Conservation (phyloP, 208 protist species). For the Crithidia fasciculata region DNA sequence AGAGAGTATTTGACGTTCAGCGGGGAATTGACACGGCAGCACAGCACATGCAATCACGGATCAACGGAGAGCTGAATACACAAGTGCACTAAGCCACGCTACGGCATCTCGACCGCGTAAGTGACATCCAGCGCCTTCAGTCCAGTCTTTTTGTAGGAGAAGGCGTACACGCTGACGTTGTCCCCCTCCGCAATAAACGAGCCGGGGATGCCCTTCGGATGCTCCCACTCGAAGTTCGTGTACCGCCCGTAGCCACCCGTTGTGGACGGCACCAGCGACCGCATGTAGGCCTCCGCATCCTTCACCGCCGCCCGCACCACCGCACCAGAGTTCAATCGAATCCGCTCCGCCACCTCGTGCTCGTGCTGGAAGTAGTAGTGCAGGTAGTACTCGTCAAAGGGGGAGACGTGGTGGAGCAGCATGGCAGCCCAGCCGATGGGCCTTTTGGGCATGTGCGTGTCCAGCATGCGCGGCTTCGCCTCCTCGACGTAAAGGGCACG, state of each 20-base stretch:
- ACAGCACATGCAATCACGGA: no score
- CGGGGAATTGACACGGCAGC: no score
- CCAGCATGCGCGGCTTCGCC: neutral
- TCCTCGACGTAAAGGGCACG: constrained; percentile 1
- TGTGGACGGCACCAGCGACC: neutral
- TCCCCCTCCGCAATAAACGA: neutral
- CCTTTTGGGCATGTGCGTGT: neutral
- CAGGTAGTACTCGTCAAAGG: constrained; percentile 12
- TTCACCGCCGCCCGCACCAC: neutral
- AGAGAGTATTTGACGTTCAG: no score
- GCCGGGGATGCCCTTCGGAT: neutral
- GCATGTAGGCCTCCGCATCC: neutral
- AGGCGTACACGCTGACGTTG: constrained; percentile 9
- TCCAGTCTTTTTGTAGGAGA: neutral
- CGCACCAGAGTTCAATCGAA: no score
- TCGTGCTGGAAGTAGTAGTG: constrained; percentile 27
- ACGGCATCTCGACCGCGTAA: no score
- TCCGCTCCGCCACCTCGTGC: neutral
- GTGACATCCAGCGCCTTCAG: no score
- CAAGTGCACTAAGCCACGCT: no score
- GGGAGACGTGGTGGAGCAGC: constrained; percentile 13
- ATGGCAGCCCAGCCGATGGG: constrained; percentile 5
- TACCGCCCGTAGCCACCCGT: neutral
- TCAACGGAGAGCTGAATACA: no score
- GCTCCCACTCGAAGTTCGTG: neutral